phyloP scores from a whole-genome alignment of 1,284 basidiomycete genomes.

The Ustilago nuda region DNA sequence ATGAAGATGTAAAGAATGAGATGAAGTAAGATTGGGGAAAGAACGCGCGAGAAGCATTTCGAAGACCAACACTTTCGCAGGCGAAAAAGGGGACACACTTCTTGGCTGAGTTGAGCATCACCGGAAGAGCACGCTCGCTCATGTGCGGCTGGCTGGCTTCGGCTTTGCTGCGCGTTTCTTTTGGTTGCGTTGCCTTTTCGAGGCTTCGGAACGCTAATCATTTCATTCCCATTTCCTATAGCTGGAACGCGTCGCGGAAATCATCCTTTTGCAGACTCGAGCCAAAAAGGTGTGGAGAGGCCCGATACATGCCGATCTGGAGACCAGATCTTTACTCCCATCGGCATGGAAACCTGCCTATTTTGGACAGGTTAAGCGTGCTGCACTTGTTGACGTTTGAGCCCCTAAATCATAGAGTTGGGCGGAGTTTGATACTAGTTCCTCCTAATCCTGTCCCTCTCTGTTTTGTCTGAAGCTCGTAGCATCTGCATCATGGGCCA shows the following conservation, averaged over 20 bases:
- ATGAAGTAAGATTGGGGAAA: slow-evolving; percentile 13
- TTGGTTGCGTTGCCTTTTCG: neutral
- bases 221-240: neutral
- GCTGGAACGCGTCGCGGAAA: slow-evolving; percentile 34
- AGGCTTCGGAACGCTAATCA: slow-evolving; percentile 15
- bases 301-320: neutral
- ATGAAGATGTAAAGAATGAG: neutral
- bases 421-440: slow-evolving; percentile 24
- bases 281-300: neutral
- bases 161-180: neutral
- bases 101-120: slow-evolving; percentile 10
- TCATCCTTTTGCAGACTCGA: neutral
- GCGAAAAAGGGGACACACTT: slow-evolving; percentile 4
- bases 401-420: slow-evolving; percentile 30
- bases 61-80: slow-evolving; percentile 38
- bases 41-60: neutral
- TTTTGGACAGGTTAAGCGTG: slow-evolving; percentile 19
- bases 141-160: neutral
- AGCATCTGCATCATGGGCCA: slow-evolving; percentile 11
- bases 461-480: neutral
- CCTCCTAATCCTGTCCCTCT: neutral
- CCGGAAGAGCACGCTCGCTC: neutral
- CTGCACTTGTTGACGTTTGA: slow-evolving; percentile 27
- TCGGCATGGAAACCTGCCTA: slow-evolving; percentile 13
- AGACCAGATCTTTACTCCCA: neutral